Evolutionary conservation across 306 rosid species (phyloP).

Genomic region (Gillenia trifoliata): DNA sequence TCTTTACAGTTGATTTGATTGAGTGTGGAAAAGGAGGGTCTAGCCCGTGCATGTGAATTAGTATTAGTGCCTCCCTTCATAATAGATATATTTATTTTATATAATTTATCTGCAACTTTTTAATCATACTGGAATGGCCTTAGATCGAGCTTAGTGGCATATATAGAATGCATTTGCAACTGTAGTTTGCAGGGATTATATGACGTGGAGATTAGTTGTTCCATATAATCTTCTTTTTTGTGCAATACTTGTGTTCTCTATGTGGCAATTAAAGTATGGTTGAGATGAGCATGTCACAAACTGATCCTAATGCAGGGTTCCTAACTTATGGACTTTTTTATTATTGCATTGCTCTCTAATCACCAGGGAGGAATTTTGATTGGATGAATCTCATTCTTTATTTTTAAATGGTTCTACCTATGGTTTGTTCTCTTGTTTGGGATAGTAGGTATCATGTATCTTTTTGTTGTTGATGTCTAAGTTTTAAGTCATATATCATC

Average conservation of each 20-base stretch:
- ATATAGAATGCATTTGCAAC: not conserved
- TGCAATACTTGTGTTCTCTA: not conserved
- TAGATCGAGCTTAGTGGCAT: not conserved
- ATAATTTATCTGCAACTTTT: not conserved
- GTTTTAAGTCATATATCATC: not conserved
- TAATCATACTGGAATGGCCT: not conserved
- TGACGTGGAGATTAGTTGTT: not conserved
- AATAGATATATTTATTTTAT: not conserved
- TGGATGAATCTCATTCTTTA: not conserved
- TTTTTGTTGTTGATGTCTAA: not conserved
- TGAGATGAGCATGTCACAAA: not conserved
- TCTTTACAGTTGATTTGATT: not conserved
- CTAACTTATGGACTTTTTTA: not conserved
- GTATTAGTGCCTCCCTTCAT: not conserved
- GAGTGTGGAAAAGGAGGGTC: not conserved
- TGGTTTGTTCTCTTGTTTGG: not conserved
- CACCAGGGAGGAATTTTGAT: not conserved
- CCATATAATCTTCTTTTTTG: not conserved
- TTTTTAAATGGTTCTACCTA: not conserved
- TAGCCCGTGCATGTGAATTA: not conserved
- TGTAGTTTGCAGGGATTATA: not conserved
- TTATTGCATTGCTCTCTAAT: not conserved
- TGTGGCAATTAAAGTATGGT: not conserved
- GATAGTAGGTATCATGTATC: not conserved
- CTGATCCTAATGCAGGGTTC: not conserved